Percentiles rank a stretch among this genome's conserved stretches.
Conservation (phyloP, 176 grass and related monocot species). For the Thalia dealbata region DNA sequence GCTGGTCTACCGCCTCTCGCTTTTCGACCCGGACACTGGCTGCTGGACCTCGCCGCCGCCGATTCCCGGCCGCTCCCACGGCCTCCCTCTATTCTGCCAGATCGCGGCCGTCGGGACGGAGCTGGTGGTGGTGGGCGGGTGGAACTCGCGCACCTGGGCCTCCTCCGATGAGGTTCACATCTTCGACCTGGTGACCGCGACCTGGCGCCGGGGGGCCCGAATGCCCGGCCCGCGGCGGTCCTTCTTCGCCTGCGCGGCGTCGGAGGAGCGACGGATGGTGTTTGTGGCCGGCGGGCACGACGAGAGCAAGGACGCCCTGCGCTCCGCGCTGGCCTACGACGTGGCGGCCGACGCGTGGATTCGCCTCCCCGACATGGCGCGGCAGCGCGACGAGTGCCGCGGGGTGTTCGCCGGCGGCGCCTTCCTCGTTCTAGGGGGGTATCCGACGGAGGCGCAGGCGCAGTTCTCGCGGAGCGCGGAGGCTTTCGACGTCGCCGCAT, state of each 20-base stretch:
- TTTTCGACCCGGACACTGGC: slow-evolving; percentile 35
- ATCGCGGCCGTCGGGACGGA: slow-evolving; percentile 35
- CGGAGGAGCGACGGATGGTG: slow-evolving; percentile 20
- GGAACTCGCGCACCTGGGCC: slow-evolving; percentile 71
- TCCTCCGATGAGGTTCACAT: slow-evolving; percentile 56
- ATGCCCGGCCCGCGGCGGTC: slow-evolving; percentile 55
- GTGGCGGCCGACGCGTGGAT: slow-evolving; percentile 42
- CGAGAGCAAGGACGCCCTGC: slow-evolving; percentile 72
- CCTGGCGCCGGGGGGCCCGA: slow-evolving; percentile 32
- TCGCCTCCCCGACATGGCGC: slow-evolving; percentile 54
- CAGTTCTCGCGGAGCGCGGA: slow-evolving; percentile 47
- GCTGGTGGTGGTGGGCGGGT: slow-evolving; percentile 65
- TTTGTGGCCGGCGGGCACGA: slow-evolving; percentile 83
- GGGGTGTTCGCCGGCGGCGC: slow-evolving; percentile 39
- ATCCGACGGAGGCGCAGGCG: slow-evolving; percentile 61
- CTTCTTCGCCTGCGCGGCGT: slow-evolving; percentile 67
- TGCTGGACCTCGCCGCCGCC: slow-evolving; percentile 36
- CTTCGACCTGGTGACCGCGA: slow-evolving; percentile 41
- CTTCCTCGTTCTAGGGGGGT: slow-evolving; percentile 61
- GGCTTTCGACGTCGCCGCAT: slow-evolving; percentile 38
- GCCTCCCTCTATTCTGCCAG: slow-evolving; percentile 83
- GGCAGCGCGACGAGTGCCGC: slow-evolving; percentile 63
- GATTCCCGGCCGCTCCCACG: slow-evolving; percentile 20
- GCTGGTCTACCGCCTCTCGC: slow-evolving; percentile 30
- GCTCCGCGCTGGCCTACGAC: slow-evolving; percentile 61